These are phyloP conservation scores for Trypethelium eluteriae DNA, from an alignment of 495 filamentous ascomycete species.

Conservation along the genomic window DNA sequence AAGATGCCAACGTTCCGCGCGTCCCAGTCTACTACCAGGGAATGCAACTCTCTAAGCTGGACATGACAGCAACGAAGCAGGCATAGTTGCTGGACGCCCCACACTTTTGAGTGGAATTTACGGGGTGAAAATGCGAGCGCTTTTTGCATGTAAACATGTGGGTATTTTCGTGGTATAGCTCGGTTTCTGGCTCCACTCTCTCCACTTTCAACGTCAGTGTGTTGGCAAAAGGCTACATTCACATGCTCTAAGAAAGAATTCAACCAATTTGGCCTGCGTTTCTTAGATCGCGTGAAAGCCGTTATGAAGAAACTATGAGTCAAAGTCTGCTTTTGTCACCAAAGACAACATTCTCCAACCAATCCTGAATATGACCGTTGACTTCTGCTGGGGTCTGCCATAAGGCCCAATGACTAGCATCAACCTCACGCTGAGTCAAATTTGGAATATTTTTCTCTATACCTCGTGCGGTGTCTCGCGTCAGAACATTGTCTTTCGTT, in stretches of 20 bases:
- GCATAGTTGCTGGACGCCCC: not conserved
- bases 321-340: conserved; percentile 34
- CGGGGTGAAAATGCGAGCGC: not conserved
- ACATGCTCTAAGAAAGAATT: no score
- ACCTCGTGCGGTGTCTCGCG: conserved; percentile 53
- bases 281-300: not conserved
- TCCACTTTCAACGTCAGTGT: not conserved
- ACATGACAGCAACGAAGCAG: not conserved
- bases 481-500: conserved; percentile 54
- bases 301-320: not conserved
- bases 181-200: not conserved
- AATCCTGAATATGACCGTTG: conserved; percentile 35
- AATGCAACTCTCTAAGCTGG: not conserved
- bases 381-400: conserved; percentile 35
- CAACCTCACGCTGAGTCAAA: conserved; percentile 41
- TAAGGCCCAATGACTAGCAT: conserved; percentile 39
- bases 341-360: conserved; percentile 34
- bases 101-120: not conserved
- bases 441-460: conserved; percentile 61
- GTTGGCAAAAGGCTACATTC: not conserved
- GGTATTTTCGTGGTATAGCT: not conserved
- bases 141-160: not conserved
- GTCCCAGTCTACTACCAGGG: not conserved
- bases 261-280: no score
- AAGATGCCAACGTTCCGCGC: not conserved